Conservation (phyloP, 805 yeast genomes). For the Komagataella mondaviorum region DNA sequence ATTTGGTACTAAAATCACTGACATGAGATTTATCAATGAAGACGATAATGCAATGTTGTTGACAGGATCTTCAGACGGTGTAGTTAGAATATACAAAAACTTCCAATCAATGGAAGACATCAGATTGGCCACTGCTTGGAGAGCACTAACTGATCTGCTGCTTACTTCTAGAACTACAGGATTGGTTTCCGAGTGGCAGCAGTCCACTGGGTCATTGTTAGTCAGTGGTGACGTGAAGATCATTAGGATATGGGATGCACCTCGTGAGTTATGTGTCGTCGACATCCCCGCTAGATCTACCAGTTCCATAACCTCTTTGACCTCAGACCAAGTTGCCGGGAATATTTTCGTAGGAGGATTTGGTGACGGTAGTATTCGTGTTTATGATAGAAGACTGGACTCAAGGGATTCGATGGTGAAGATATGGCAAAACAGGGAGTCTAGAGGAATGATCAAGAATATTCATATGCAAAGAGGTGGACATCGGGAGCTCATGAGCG, state of each 20-base stretch:
- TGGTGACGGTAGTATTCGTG: constrained; percentile 79
- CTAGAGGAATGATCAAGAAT: constrained; percentile 39
- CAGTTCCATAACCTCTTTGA: constrained; percentile 74
- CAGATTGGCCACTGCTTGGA: constrained; percentile 76
- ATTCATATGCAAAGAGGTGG: constrained; percentile 98
- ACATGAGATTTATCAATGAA: constrained; percentile 75
- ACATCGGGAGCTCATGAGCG: constrained; percentile 69
- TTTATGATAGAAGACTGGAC: constrained; percentile 81
- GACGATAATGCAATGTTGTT: constrained; percentile 79
- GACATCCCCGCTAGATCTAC: constrained; percentile 90
- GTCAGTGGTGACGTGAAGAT: constrained; percentile 93
- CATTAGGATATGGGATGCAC: constrained; percentile 93
- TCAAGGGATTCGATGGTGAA: constrained; percentile 77
- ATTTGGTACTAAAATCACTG: constrained; percentile 79
- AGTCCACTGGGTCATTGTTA: constrained; percentile 77
- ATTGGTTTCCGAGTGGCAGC: constrained; percentile 91
- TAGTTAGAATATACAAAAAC: constrained; percentile 73
- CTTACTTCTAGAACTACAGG: constrained; percentile 76
- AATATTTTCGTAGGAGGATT: constrained; percentile 84
- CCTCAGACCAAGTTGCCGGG: constrained; percentile 94
- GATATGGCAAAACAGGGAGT: constrained; percentile 52
- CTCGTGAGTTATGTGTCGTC: constrained; percentile 72
- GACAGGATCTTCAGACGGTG: constrained; percentile 90
- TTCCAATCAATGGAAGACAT: constrained; percentile 44
- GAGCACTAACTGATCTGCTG: constrained; percentile 78